Evolutionary conservation across 306 rosid species (phyloP), one percentile per base, ranked within the genome.

Genomic region (Rosa chinensis): DNA sequence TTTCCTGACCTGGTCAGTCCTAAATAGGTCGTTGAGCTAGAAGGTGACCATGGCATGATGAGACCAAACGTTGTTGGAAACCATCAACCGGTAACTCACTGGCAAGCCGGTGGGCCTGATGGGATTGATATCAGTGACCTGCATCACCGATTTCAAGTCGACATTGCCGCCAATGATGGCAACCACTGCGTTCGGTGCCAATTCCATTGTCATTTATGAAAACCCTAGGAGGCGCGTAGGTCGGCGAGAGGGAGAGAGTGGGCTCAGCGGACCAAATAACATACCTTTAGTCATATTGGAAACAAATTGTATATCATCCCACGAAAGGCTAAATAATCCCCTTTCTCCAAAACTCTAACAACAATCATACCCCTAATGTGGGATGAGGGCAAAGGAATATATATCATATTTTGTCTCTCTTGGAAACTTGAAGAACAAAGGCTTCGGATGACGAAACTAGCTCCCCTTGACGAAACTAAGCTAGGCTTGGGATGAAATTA

Each of bases 41-140:
- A 88, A 82, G 1, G 97, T 94, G 52, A 93, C 84, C 97, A 93
- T 89, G 40, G 96, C 97, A 23, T 89, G 87, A 80, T 89, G 92
- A 77, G 85, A 12, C 44, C 84, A 82, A 78, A 85, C 90, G 79
- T 89, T 79, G 72, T 95, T 98, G 83, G 99, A 95, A 52, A 95
- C 47, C 37, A 90, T 42, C 66, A 95, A 67, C 8, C 97, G 90
- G n/a, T n/a, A n/a, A n/a, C n/a, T n/a, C 85, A 91, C 94, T 84
- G 89, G 89, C 72, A 79, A 58, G n/a, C 88, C 80, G 76, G 90
- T 56, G 77, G 82, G 78, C 81, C 25, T 25, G 25, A 25, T 25
- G 25, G 25, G 25, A 25, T 87, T 71, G 68, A 91, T 81, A 37
- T 93, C 98, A 39, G 87, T 52, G 67, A 95, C 88, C 91, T 95